Percentiles rank a stretch among this genome's conserved stretches.
phyloP scores from a whole-genome alignment of 1,139 yeast genomes.

The Sugiyamaella grinbergsii region DNA sequence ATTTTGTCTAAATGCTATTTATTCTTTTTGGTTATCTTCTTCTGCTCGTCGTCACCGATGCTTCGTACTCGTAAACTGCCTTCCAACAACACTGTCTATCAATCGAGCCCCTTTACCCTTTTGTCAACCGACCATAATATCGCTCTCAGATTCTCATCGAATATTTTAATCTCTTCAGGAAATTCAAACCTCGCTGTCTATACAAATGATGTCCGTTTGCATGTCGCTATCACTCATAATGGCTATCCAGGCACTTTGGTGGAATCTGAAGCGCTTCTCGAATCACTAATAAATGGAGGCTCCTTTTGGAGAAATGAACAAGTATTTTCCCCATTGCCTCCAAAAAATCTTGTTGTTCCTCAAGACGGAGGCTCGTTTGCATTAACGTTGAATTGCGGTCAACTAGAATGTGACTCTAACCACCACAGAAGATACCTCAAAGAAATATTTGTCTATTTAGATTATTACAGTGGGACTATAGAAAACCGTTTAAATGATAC shows the following conservation, averaged over 20 bases:
- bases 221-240: constrained; percentile 3
- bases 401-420: constrained; percentile 8
- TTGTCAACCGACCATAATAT: constrained; percentile 2
- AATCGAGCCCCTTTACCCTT: constrained; percentile 9
- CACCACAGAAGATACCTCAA: constrained; percentile 15
- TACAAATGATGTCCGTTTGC: constrained; percentile 6
- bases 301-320: constrained; percentile 6
- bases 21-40: neutral
- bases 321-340: constrained; percentile 1
- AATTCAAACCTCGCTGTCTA: neutral
- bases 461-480: constrained; percentile 7
- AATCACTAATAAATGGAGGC: constrained; percentile 1
- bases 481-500: no score
- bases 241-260: constrained; percentile 1
- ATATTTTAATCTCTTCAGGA: constrained; percentile 11
- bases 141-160: constrained; percentile 1
- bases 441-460: constrained; percentile 2
- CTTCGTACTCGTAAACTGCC: neutral
- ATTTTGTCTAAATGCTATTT: neutral
- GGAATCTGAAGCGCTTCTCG: constrained; percentile 4
- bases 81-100: neutral
- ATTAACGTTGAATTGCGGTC: constrained; percentile 11
- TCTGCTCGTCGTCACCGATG: neutral
- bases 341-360: constrained; percentile 5
- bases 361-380: constrained; percentile 4